A percentile compares a stretch with the other conserved stretches of the same genome.
These are phyloP conservation scores for Epichloe aotearoae DNA, from an alignment of 2,329 filamentous ascomycete species.

Conservation along the genomic window DNA sequence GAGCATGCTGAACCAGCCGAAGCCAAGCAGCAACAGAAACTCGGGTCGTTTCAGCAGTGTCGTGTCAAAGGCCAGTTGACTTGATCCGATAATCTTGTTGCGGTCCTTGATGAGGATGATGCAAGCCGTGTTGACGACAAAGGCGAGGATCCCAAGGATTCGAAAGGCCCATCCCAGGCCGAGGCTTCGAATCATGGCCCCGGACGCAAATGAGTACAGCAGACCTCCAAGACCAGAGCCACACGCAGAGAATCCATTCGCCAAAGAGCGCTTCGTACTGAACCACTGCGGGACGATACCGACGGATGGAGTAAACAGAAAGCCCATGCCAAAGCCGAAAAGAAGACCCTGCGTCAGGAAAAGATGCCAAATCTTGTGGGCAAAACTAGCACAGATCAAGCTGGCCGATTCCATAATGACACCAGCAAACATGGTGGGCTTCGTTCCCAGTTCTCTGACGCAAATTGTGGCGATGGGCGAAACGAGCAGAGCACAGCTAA, in stretches of 20 bases:
- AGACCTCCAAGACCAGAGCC: constrained; percentile 66
- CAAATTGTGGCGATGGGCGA: constrained; percentile 54
- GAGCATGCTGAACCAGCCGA: constrained; percentile 58
- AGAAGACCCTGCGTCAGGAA: constrained; percentile 62
- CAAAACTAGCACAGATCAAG: constrained; percentile 59
- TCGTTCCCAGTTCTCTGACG: constrained; percentile 49
- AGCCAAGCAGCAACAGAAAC: constrained; percentile 51
- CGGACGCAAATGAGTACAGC: constrained; percentile 52
- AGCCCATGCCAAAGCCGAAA: constrained; percentile 69
- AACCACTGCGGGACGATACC: constrained; percentile 66
- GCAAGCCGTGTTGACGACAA: constrained; percentile 49
- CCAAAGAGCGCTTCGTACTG: constrained; percentile 50
- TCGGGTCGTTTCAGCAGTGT: constrained; percentile 46
- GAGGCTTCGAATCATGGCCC: constrained; percentile 53
- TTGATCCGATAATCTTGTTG: constrained; percentile 56
- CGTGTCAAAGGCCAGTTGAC: constrained; percentile 52
- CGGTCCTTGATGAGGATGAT: constrained; percentile 54
- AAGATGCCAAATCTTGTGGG: constrained; percentile 58
- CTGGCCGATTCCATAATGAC: constrained; percentile 48
- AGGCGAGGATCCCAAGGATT: constrained; percentile 49
- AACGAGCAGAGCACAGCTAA: constrained; percentile 42
- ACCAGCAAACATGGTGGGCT: constrained; percentile 49
- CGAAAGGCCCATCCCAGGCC: constrained; percentile 55
- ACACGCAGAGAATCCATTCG: constrained; percentile 54
- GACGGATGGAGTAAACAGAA: constrained; percentile 57